Base-by-base conservation (phyloP, 2,329 filamentous ascomycete genomes). In the Talaromyces marneffei region DNA sequence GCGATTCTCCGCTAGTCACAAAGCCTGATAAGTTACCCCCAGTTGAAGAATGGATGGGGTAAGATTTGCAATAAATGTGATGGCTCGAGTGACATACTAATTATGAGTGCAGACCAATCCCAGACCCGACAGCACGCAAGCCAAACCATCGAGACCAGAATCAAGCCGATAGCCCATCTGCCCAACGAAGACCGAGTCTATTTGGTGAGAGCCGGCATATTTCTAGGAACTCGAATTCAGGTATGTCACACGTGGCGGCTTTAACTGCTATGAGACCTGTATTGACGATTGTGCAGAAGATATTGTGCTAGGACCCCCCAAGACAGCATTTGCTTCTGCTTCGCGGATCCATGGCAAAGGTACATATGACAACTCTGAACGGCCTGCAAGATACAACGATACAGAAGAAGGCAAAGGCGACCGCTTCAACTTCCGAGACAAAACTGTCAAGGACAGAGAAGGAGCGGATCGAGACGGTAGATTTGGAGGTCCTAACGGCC, bases 31-130 rank as follows among this genome's bases (percentile, higher is more conserved):
- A 83, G 65, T 83, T 97, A 50, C 92, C 92, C 66, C 89, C 91
- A 27, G 84, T 88, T 65, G 91, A 96, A 78, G 91, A 96, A 80
- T 97, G 92, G 92, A 96, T 97, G 91, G 92, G 93, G 89, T 96
- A 81, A 72, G 85, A 77, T 53, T n/a, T n/a, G 16, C 5, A 18
- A 27, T 8, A 8, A 9, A 7, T 50, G n/a, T 6, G 25, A 29
- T 5, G 4, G 10, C 2, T 48, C 18, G 29, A 39, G 29, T 20
- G 16, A 31, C n/a, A 35, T 20, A 5, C 56, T 58, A 25, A 58
- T 27, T 1, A 27, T 60, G 52, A 39, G 63, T 58, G 46, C 62
- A 77, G 77, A 61, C 75, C 78, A 63, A 69, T 76, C 62, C 74
- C 75, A 65, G 77, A 80, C 62, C 74, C 71, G 58, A 67, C 73